Evolutionary conservation across 108 stramenopile species (phyloP).

Genomic region (Nitzschia inconspicua): DNA sequence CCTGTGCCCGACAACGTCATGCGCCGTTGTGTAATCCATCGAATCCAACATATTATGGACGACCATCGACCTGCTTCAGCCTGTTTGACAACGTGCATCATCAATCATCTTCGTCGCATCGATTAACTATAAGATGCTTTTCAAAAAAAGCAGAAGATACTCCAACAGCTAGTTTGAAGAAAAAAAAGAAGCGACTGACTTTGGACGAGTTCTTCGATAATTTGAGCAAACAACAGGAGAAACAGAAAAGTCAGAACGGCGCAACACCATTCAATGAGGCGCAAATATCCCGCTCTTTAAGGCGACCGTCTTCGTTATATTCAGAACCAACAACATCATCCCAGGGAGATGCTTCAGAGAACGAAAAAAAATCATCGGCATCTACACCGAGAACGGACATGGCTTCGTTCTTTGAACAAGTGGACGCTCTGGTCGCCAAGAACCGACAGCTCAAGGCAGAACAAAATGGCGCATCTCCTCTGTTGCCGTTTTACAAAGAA

Average conservation of each 20-base stretch:
- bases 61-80: too few species aligned
- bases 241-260: not conserved
- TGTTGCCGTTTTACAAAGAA: too few species aligned
- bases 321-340: not conserved
- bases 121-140: too few species aligned
- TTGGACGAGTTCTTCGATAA: constrained; percentile 35
- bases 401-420: constrained; percentile 36
- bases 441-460: constrained; percentile 1
- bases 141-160: not conserved
- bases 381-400: constrained; percentile 1
- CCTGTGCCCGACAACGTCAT: too few species aligned
- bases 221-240: constrained; percentile 10
- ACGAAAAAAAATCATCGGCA: not conserved
- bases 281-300: not conserved
- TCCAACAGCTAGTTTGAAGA: not conserved
- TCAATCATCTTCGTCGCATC: too few species aligned
- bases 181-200: constrained; percentile 9
- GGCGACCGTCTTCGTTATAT: not conserved
- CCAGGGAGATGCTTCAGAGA: not conserved
- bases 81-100: too few species aligned
- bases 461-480: not conserved
- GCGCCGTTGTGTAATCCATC: too few species aligned
- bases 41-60: too few species aligned
- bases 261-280: too few species aligned
- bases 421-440: constrained; percentile 29